Base-by-base conservation (phyloP, 257 asterid genomes). In the Eucommia ulmoides region DNA sequence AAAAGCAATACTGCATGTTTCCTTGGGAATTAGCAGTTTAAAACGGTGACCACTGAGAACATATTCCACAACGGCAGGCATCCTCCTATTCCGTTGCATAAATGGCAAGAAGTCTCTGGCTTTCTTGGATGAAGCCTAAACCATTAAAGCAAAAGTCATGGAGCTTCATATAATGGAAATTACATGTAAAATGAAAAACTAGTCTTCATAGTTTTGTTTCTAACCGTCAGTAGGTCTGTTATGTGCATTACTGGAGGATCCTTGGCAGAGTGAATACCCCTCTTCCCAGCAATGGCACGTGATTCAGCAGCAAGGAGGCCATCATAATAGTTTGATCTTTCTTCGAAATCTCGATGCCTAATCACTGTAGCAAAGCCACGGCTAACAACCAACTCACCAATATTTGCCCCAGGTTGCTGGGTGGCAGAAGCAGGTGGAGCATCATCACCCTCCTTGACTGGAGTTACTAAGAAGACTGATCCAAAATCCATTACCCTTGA, bases 311-410 rank as follows among this genome's bases (percentile, higher is more conserved):
- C 70, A 21, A 83, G 83, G 51, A 91, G 95, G 26, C 80, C 86
- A 61, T 91, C 99, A 49, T 91, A 91, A 56, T 72, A 68, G 57
- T 86, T 86, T 33, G 99, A 91, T 50, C 99, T 78, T 68, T 91
- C 99, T 74, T 91, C 99, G 29, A 91, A 91, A 74, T 91, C 99
- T 41, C 99, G 82, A 61, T 91, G 99, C 67, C 88, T 86, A 65
- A 91, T 81, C 50, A 86, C 95, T 54, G 85, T 67, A 47, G 99
- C 99, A 55, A 63, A 79, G 45, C 99, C 99, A 59, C 99, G 93
- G 69, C 74, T 75, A 59, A 91, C 84, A 67, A 91, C 62, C 58
- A 91, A 87, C 73, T 91, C 99, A 11, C 93, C 99, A 60, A 91
- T 41, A 51, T 91, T 91, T 44, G 60, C 57, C 45, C 93, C 95